phyloP scores from a whole-genome alignment of 2,329 filamentous ascomycete genomes.

The Nakataea oryzae region DNA sequence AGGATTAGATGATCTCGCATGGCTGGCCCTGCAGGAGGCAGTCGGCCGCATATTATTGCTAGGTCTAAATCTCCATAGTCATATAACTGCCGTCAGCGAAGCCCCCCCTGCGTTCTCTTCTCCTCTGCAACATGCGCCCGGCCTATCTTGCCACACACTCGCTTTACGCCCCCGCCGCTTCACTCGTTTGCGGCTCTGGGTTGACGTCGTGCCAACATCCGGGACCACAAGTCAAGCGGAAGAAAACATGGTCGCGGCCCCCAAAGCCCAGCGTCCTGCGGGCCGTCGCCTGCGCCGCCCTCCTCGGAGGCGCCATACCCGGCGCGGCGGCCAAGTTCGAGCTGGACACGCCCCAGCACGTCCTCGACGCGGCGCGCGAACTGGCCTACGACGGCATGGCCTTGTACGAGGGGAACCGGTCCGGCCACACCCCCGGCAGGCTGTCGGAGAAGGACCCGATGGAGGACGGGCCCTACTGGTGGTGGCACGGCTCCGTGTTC shows the following conservation, averaged over 20 bases:
- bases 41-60: too few relatives aligned
- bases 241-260: not conserved
- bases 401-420: not conserved
- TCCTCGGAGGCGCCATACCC: not conserved
- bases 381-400: not conserved
- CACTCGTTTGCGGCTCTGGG: not conserved
- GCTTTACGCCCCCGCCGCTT: not conserved
- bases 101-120: too few relatives aligned
- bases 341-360: not conserved
- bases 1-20: too few relatives aligned
- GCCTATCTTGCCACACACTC: not conserved
- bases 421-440: not conserved
- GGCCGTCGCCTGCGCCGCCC: not conserved
- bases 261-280: not conserved
- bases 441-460: slow-evolving; percentile 14
- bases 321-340: not conserved
- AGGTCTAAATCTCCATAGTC: too few relatives aligned
- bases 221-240: not conserved
- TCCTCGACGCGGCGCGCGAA: not conserved
- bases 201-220: not conserved
- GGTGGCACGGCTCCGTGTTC: slow-evolving; percentile 18
- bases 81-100: too few relatives aligned
- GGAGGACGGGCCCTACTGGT: slow-evolving; percentile 22
- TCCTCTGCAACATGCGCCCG: too few relatives aligned
- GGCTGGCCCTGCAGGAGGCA: too few relatives aligned